Evolutionary conservation across 2,329 filamentous ascomycete species (phyloP).

Genomic region (Pseudovirgaria hyperparasitica): DNA sequence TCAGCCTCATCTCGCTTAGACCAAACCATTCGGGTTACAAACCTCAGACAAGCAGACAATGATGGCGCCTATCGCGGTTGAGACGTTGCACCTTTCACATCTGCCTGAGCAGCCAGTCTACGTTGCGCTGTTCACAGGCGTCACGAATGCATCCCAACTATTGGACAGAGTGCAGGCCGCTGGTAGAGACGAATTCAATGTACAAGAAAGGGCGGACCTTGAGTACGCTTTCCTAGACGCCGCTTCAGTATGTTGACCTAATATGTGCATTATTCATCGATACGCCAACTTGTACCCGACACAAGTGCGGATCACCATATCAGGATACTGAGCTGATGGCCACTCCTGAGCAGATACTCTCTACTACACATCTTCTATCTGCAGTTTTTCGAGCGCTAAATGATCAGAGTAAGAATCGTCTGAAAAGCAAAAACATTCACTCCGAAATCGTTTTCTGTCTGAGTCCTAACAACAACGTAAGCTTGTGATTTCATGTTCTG

Average conservation of each 20-base stretch:
- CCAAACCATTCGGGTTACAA: too few relatives aligned
- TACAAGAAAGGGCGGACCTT: slow-evolving; percentile 72
- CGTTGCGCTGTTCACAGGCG: slow-evolving; percentile 60
- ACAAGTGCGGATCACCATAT: slow-evolving; percentile 1
- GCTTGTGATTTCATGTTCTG: slow-evolving; percentile 10
- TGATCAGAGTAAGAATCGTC: slow-evolving; percentile 43
- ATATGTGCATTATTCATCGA: background rate
- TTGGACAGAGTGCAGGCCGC: slow-evolving; percentile 71
- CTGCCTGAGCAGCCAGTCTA: slow-evolving; percentile 59
- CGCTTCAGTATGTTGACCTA: slow-evolving; percentile 42
- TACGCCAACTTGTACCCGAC: background rate
- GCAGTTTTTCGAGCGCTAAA: slow-evolving; percentile 69
- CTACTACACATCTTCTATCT: slow-evolving; percentile 58
- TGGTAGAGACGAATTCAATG: too few relatives aligned
- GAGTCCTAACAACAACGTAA: slow-evolving; percentile 70
- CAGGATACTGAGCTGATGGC: slow-evolving; percentile 1
- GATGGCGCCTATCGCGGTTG: too few relatives aligned
- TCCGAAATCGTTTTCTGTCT: slow-evolving; percentile 76
- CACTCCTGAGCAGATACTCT: slow-evolving; percentile 45
- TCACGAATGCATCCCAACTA: slow-evolving; percentile 66
- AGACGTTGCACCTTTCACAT: slow-evolving; percentile 63
- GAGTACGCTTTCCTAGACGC: slow-evolving; percentile 94
- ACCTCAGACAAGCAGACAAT: too few relatives aligned
- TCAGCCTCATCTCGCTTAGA: too few relatives aligned
- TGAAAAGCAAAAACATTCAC: slow-evolving; percentile 77